Evolutionary conservation across 179 eudicot genomes (phyloP).

Genomic region (Amaranthus tricolor): DNA sequence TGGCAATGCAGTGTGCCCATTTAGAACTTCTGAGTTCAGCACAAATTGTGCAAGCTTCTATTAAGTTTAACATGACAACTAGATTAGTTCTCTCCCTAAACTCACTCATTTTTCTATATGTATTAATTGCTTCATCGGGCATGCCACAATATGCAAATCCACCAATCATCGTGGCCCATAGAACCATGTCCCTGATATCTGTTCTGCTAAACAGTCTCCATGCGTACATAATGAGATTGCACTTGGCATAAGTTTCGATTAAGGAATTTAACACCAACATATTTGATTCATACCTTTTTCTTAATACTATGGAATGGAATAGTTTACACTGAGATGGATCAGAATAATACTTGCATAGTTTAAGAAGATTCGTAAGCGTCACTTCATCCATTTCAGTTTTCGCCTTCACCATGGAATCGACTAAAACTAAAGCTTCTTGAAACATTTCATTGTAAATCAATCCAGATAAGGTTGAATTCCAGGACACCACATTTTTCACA

Average conservation of each 20-base stretch:
- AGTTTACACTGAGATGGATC: constrained; percentile 50
- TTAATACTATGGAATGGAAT: constrained; percentile 49
- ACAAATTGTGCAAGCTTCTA: constrained; percentile 64
- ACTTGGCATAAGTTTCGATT: constrained; percentile 74
- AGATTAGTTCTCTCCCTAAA: constrained; percentile 37
- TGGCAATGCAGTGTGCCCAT: constrained; percentile 66
- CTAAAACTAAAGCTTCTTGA: constrained; percentile 50
- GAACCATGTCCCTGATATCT: constrained; percentile 41
- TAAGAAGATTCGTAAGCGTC: constrained; percentile 70
- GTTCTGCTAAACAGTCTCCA: constrained; percentile 44
- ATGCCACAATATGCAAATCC: constrained; percentile 74
- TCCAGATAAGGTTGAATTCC: constrained; percentile 76
- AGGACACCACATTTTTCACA: constrained; percentile 56
- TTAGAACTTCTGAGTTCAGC: constrained; percentile 54
- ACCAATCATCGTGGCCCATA: constrained; percentile 86
- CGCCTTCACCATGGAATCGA: constrained; percentile 45
- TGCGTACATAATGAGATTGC: constrained; percentile 49
- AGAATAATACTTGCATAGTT: constrained; percentile 47
- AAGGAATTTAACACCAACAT: constrained; percentile 55
- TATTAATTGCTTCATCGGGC: constrained; percentile 63
- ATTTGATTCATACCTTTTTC: constrained; percentile 47
- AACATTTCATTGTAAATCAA: constrained; percentile 51
- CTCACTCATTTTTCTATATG: constrained; percentile 45
- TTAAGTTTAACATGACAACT: constrained; percentile 55
- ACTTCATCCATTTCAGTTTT: constrained; percentile 64